These are phyloP conservation scores for Stephania yunnanensis DNA, from an alignment of 164 flowering plant genomes.

Conservation along the genomic window DNA sequence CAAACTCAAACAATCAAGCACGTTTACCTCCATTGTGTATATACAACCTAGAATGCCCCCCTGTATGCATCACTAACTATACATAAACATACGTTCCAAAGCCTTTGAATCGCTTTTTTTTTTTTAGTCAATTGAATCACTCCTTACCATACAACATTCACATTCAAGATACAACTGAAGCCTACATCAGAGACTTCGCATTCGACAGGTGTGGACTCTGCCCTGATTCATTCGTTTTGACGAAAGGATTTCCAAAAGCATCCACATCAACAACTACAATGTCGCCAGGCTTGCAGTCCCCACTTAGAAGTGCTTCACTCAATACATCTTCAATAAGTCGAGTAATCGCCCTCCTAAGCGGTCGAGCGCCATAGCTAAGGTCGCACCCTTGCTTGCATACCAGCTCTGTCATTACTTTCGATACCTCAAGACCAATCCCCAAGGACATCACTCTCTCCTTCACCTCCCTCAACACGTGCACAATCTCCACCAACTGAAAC, in stretches of 20 bases:
- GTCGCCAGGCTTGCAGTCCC: constrained; percentile 62
- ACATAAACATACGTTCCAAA: background rate
- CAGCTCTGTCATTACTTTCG: constrained; percentile 50
- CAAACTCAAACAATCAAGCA: background rate
- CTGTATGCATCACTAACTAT: background rate
- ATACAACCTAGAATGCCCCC: background rate
- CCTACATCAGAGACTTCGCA: constrained; percentile 20
- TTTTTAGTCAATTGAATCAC: background rate
- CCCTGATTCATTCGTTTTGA: constrained; percentile 26
- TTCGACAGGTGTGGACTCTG: constrained; percentile 37
- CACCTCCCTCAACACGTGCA: constrained; percentile 54
- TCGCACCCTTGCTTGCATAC: constrained; percentile 67
- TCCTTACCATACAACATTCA: constrained; percentile 15
- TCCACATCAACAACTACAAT: constrained; percentile 60
- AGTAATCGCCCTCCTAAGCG: constrained; percentile 69
- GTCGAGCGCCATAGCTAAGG: constrained; percentile 68
- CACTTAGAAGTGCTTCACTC: constrained; percentile 66
- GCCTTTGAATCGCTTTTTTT: background rate
- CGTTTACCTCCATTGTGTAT: background rate
- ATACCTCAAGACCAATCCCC: constrained; percentile 63
- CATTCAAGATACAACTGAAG: background rate
- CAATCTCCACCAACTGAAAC: constrained; percentile 69
- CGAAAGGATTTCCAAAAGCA: constrained; percentile 58
- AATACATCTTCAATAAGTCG: constrained; percentile 60
- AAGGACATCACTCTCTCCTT: constrained; percentile 50